phyloP scores from a whole-genome alignment of 768 basidiomycete species.

The Leucosporidium creatinivorum region DNA sequence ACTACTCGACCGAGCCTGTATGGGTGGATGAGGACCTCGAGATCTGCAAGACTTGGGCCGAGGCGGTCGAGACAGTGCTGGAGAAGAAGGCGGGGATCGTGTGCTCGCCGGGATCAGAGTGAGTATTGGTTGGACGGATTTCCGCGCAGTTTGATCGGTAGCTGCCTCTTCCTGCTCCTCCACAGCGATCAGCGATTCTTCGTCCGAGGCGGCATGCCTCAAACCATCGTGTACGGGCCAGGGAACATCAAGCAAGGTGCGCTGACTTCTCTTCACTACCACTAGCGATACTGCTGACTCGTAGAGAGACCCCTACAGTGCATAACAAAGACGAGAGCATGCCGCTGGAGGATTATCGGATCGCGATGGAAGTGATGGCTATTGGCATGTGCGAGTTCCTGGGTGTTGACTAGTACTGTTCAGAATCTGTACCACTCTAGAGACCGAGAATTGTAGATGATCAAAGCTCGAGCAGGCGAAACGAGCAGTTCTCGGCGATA shows the following conservation, averaged over 20 bases:
- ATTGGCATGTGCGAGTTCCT: slow-evolving; percentile 8
- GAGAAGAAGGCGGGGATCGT: slow-evolving; percentile 14
- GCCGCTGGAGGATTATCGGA: slow-evolving; percentile 4
- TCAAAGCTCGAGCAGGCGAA: no score
- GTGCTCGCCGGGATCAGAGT: slow-evolving; percentile 13
- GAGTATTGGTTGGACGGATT: not conserved
- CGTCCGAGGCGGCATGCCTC: slow-evolving; percentile 14
- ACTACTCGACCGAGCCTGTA: slow-evolving; percentile 21
- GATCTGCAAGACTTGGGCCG: slow-evolving; percentile 6
- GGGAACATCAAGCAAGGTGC: slow-evolving; percentile 7
- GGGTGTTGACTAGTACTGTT: slow-evolving; percentile 6
- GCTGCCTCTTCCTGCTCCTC: not conserved
- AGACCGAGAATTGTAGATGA: no score
- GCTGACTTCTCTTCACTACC: not conserved
- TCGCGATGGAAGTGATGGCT: slow-evolving; percentile 9
- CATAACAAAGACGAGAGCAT: slow-evolving; percentile 8
- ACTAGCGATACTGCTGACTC: no score
- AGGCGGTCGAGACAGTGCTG: slow-evolving; percentile 6
- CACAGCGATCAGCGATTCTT: slow-evolving; percentile 9
- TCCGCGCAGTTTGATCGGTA: no score
- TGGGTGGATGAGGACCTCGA: slow-evolving; percentile 21
- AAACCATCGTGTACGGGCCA: slow-evolving; percentile 14
- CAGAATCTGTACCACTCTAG: no score
- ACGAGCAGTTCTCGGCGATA: no score
- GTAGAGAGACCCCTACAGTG: not conserved